Percentiles rank a stretch among this genome's conserved stretches.
Conservation (phyloP, 2,329 filamentous ascomycete genomes). For the Ceratocystis harringtonii region DNA sequence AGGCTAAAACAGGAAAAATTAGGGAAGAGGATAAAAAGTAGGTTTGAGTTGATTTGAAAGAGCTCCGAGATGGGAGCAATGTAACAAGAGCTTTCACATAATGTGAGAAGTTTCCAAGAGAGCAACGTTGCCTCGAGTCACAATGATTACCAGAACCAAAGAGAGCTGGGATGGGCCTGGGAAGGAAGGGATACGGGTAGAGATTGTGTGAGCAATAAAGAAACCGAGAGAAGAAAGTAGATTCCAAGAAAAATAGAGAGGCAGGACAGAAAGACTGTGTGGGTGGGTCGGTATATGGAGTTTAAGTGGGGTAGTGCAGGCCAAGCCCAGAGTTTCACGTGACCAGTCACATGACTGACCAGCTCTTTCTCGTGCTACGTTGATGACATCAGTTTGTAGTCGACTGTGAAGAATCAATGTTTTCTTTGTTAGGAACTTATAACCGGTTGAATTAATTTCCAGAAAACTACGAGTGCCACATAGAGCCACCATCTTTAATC, state of each 20-base stretch:
- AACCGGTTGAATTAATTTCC: too few species aligned
- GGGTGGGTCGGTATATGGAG: constrained; percentile 11
- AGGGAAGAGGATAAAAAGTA: not conserved
- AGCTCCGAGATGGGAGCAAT: constrained; percentile 16
- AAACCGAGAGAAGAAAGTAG: not conserved
- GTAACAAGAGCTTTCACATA: constrained; percentile 13
- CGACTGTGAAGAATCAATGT: not conserved
- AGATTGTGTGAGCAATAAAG: not conserved
- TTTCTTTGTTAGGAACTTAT: not conserved
- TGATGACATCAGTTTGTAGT: not conserved
- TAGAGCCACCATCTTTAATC: too few species aligned
- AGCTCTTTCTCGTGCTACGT: not conserved
- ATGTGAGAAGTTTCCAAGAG: constrained; percentile 9
- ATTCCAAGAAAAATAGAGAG: constrained; percentile 4
- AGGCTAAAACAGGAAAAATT: not conserved
- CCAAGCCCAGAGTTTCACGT: constrained; percentile 1
- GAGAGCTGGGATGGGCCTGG: not conserved
- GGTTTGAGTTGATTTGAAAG: not conserved
- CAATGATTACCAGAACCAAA: constrained; percentile 4
- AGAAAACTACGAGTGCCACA: too few species aligned
- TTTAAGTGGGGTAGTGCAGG: constrained; percentile 9
- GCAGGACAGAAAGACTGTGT: constrained; percentile 13
- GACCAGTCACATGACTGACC: constrained; percentile 7
- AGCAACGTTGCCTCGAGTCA: not conserved
- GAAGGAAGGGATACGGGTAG: not conserved